Evolutionary conservation across 1,139 yeast genomes (phyloP).

Genomic region (Scheffersomyces quercinus): DNA sequence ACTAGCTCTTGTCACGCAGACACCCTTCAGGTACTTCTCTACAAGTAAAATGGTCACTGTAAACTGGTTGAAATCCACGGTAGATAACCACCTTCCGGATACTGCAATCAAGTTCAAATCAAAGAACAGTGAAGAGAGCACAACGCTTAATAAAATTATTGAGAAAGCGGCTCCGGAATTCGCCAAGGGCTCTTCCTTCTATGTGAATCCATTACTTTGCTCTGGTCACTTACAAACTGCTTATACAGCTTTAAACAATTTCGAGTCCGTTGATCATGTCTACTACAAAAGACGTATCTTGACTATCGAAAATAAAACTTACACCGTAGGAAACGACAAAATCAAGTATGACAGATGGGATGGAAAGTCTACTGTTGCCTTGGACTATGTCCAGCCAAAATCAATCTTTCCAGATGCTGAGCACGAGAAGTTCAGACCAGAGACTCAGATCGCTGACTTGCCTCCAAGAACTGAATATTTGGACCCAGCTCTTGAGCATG

Average conservation of each 20-base stretch:
- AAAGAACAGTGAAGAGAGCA: slow-evolving; percentile 10
- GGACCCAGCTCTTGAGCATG: slow-evolving; percentile 34
- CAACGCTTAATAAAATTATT: slow-evolving; percentile 30
- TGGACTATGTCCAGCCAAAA: slow-evolving; percentile 39
- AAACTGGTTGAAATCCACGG: slow-evolving; percentile 23
- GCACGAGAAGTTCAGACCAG: slow-evolving; percentile 32
- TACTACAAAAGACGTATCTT: slow-evolving; percentile 40
- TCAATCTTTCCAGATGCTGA: slow-evolving; percentile 18
- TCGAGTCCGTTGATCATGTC: slow-evolving; percentile 35
- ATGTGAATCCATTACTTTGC: slow-evolving; percentile 39
- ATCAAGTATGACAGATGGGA: slow-evolving; percentile 43
- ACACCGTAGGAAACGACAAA: slow-evolving; percentile 28
- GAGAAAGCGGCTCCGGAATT: slow-evolving; percentile 32
- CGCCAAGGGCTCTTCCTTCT: slow-evolving; percentile 30
- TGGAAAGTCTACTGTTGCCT: slow-evolving; percentile 40
- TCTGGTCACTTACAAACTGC: slow-evolving; percentile 51
- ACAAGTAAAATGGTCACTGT: too few species aligned
- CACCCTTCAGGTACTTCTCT: too few species aligned
- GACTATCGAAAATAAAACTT: slow-evolving; percentile 31
- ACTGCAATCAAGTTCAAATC: slow-evolving; percentile 27
- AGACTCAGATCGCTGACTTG: slow-evolving; percentile 33
- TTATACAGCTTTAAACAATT: slow-evolving; percentile 42
- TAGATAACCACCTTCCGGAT: slow-evolving; percentile 26
- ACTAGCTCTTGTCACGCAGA: too few species aligned
- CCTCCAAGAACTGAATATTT: slow-evolving; percentile 48